Conservation (phyloP, 1,139 yeast genomes). For the Protomyces lactucae-debilis region DNA sequence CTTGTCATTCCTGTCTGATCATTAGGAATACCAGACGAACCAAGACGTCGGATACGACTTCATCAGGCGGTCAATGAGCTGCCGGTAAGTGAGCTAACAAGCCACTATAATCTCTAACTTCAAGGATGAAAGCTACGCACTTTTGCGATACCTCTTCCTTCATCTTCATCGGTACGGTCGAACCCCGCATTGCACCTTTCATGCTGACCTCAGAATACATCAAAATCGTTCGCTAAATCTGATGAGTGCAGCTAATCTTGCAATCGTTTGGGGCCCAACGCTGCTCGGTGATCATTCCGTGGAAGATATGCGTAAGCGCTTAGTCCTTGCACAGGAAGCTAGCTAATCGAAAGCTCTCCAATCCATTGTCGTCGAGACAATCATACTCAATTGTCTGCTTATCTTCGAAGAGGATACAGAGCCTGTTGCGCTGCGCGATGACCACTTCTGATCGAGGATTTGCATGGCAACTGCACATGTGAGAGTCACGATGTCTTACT, state of each 20-base stretch:
- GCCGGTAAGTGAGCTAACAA: not conserved
- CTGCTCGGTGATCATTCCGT: slow-evolving; percentile 46
- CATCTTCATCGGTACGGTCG: slow-evolving; percentile 56
- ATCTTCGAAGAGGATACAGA: not conserved
- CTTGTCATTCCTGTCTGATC: not conserved
- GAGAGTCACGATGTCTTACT: no score
- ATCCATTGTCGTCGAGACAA: not conserved
- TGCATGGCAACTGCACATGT: no score
- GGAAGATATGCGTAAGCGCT: not conserved
- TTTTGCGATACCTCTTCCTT: slow-evolving; percentile 73
- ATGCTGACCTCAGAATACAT: slow-evolving; percentile 45
- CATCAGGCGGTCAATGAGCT: not conserved
- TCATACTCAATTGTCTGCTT: not conserved
- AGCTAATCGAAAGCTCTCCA: not conserved
- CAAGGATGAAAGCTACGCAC: slow-evolving; percentile 91
- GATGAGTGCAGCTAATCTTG: slow-evolving; percentile 73
- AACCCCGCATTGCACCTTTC: not conserved
- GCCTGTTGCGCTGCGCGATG: no score
- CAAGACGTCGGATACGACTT: not conserved
- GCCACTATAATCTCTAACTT: no score
- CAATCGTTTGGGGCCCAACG: slow-evolving; percentile 93
- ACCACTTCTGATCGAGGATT: no score
- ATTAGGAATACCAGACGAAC: not conserved
- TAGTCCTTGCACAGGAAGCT: not conserved
- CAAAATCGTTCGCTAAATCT: slow-evolving; percentile 60